Base-by-base conservation (phyloP, 495 filamentous ascomycete genomes). In the Lindgomyces ingoldianus region DNA sequence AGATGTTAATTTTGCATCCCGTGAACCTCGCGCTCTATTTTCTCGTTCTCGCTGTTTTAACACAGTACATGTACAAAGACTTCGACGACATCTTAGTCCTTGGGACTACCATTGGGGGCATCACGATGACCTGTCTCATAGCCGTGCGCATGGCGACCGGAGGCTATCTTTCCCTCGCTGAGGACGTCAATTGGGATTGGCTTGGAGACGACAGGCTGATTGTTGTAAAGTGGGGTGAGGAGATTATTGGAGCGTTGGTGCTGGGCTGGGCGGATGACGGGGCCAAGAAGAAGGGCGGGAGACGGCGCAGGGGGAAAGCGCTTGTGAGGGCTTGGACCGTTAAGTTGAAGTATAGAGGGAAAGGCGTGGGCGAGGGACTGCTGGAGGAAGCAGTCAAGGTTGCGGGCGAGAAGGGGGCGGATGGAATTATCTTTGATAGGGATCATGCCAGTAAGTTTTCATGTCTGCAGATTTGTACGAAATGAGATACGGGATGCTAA, bases 281-380 rank as follows among this genome's bases (percentile, higher is more conserved):
- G 77, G 10, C 83, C 79, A 26, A 72, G 74, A 68, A 67, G 50
- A 64, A 73, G 60, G 82, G 79, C 60, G 47, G 57, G 1, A 42
- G 47, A 6, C 30, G 72, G 45, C 66, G 62, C 53, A 47, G 60
- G 19, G 69, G 73, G 50, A 64, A 60, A 24, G 75, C 73, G 3
- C 74, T 89, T 18, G 85, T 93, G 48, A 78, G 87, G 22, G 90
- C 88, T 0, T 93, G 90, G 89, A 90, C 90, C 2, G 88, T 91
- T 0, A 79, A 81, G 71, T 62, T 84, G 61, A 77, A 74, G 65
- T 93, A 90, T 72, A 80, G 91, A 12, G 76, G 82, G 4, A 79
- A 79, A 54, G 91, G 91, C 0, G 74, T 95, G 8, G 91, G 91
- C 3, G 76, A 69, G 16, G 86, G 82, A 24, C 75, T 96, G 72